phyloP scores from a whole-genome alignment of 345 rosid species.

The Citrus sp. region DNA sequence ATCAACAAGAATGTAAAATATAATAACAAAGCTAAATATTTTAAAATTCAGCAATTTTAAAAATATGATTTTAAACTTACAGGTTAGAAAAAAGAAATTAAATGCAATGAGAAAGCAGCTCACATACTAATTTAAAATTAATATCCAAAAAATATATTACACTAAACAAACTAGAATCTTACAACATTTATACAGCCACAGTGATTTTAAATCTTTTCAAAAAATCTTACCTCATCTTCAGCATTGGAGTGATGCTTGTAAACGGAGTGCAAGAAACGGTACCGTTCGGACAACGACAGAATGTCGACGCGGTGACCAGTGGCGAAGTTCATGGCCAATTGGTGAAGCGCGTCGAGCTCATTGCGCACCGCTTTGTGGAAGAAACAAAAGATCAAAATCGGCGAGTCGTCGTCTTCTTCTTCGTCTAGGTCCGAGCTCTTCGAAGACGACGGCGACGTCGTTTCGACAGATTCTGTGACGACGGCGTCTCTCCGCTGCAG shows the following conservation, averaged over 20 bases:
- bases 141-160: neutral
- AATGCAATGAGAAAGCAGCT: neutral
- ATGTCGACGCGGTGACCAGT: constrained; percentile 61
- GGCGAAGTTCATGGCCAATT: constrained; percentile 62
- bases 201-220: neutral
- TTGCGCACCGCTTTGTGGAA: constrained; percentile 80
- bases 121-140: neutral
- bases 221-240: constrained; percentile 71
- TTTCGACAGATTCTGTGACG: constrained; percentile 28
- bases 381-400: constrained; percentile 71
- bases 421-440: constrained; percentile 33
- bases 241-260: constrained; percentile 81
- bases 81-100: neutral
- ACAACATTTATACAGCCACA: neutral
- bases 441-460: constrained; percentile 30
- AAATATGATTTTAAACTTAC: neutral
- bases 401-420: constrained; percentile 28
- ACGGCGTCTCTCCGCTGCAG: constrained; percentile 44
- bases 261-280: constrained; percentile 64
- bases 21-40: neutral
- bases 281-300: constrained; percentile 50
- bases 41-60: neutral
- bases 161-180: neutral
- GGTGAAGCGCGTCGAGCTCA: constrained; percentile 86
- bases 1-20: neutral